Evolutionary conservation across 768 basidiomycete genomes (phyloP), one percentile per base, ranked within the genome.

Genomic region (Cytidiella melzeri): DNA sequence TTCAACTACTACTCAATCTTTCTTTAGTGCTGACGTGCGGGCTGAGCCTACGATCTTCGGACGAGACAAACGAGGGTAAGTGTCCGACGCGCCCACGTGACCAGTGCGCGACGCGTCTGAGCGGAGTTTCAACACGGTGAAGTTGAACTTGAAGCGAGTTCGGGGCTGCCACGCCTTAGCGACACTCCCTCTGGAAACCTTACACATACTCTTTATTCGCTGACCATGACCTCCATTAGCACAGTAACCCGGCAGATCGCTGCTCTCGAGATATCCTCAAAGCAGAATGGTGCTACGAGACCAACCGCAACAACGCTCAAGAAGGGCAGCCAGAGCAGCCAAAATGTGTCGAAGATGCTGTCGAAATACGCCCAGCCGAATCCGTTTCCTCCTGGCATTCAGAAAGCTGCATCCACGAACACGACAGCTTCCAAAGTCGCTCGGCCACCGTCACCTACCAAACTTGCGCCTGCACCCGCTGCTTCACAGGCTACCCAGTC

Each of bases 281-380:
- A 75, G 60, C 79, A 75, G 54, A 64, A 66, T 65, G 19, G 61
- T 62, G 47, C 59, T 59, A 24, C 57, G 62, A 42, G 68, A 65
- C 3, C 61, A 38, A 39, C 53, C 55, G 67, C 48, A 67, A 71
- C 56, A 45, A 73, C 55, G 53, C 62, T 65, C 55, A 87, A 85
- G 58, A 77, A 80, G 23, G 64, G 79, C 19, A 76, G 75, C 57
- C 80, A 84, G 59, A 61, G 71, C 2, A 80, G 76, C 56, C 36
- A 42, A 23, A 52, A 51, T 37, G 81, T 87, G 21, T 70, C 82
- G 11, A 89, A 87, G 62, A 73, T 88, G 10, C 73, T 87, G 50
- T 80, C 81, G 1, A 90, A 89, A 68, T 88, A 76, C 56, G 83
- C 82, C 9, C 76, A 84, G 2, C 83, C 86, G 0, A 79, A 82